Evolutionary conservation across 176 grass and related monocot species (phyloP).

Genomic region (Microstegium vimineum): DNA sequence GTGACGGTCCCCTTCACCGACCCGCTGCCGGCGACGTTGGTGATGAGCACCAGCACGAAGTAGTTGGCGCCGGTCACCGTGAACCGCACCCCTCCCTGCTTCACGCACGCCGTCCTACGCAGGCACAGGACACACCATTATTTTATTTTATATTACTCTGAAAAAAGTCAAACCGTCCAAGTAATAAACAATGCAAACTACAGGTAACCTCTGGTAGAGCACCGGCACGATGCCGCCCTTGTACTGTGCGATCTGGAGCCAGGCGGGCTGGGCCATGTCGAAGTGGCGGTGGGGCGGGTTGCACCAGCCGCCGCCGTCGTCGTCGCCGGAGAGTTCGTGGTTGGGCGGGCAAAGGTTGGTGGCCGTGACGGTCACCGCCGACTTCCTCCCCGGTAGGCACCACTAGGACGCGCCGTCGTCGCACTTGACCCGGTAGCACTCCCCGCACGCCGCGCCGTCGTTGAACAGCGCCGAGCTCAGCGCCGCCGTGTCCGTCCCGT

Average conservation of each 20-base stretch:
- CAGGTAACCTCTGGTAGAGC: constrained; percentile 51
- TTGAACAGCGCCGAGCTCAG: constrained; percentile 67
- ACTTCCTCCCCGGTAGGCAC: constrained; percentile 31
- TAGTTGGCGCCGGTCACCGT: constrained; percentile 59
- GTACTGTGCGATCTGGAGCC: constrained; percentile 48
- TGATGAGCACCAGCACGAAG: constrained; percentile 85
- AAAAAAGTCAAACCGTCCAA: constrained; percentile 20
- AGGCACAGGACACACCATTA: not conserved
- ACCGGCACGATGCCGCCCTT: constrained; percentile 61
- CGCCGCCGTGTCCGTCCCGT: constrained; percentile 65
- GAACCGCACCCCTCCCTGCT: constrained; percentile 78
- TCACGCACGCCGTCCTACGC: constrained; percentile 48
- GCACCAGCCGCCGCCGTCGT: constrained; percentile 85
- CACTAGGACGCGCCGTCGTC: constrained; percentile 15
- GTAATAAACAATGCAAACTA: not conserved
- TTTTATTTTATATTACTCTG: not conserved
- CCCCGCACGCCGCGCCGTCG: constrained; percentile 58
- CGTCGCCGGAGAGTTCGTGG: constrained; percentile 28
- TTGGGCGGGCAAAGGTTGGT: constrained; percentile 88
- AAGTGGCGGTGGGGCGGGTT: constrained; percentile 68
- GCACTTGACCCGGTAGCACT: constrained; percentile 67
- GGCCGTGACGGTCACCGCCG: constrained; percentile 51
- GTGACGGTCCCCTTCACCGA: constrained; percentile 54
- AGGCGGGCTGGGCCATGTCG: constrained; percentile 65
- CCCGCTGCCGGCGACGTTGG: constrained; percentile 60